phyloP scores from a whole-genome alignment of 495 filamentous ascomycete genomes.

The Aspergillus bridgeri region DNA sequence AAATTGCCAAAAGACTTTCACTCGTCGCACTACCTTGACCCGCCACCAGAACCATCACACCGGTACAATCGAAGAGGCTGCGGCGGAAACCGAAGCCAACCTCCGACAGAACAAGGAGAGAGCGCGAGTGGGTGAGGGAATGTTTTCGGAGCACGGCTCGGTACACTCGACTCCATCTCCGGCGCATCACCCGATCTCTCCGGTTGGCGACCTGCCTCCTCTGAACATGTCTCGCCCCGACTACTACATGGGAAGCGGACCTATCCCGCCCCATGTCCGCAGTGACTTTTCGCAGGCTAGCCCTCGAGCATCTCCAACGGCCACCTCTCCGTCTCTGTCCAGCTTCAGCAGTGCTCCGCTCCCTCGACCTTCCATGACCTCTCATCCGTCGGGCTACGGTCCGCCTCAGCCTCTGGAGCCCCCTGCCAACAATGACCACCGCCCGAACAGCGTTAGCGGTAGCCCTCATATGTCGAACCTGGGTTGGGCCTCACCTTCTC shows the following conservation, averaged over 20 bases:
- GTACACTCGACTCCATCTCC: conserved; percentile 84
- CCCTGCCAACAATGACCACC: conserved; percentile 71
- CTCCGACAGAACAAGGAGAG: conserved; percentile 58
- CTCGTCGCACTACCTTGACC: conserved; percentile 88
- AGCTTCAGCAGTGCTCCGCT: conserved; percentile 53
- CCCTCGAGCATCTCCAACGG: conserved; percentile 63
- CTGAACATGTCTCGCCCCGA: conserved; percentile 71
- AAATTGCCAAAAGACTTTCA: conserved; percentile 98
- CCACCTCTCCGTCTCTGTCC: conserved; percentile 57
- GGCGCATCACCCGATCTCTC: conserved; percentile 72
- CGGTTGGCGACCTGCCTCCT: conserved; percentile 69
- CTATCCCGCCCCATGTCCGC: conserved; percentile 81
- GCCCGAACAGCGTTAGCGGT: conserved; percentile 60
- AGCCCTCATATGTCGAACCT: conserved; percentile 71
- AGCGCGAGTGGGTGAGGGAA: conserved; percentile 64
- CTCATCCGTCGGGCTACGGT: conserved; percentile 75
- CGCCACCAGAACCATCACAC: conserved; percentile 95
- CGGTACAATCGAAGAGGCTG: conserved; percentile 91
- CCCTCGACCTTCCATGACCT: conserved; percentile 66
- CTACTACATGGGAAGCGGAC: conserved; percentile 64
- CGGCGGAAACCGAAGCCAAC: conserved; percentile 80
- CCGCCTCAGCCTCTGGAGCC: conserved; percentile 88
- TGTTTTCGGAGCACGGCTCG: conserved; percentile 78
- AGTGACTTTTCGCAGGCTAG: conserved; percentile 72
- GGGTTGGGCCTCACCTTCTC: conserved; percentile 72